phyloP scores from a whole-genome alignment of 192 early-diverging fungal genomes.

The Phlyctochytrium planicorne region DNA sequence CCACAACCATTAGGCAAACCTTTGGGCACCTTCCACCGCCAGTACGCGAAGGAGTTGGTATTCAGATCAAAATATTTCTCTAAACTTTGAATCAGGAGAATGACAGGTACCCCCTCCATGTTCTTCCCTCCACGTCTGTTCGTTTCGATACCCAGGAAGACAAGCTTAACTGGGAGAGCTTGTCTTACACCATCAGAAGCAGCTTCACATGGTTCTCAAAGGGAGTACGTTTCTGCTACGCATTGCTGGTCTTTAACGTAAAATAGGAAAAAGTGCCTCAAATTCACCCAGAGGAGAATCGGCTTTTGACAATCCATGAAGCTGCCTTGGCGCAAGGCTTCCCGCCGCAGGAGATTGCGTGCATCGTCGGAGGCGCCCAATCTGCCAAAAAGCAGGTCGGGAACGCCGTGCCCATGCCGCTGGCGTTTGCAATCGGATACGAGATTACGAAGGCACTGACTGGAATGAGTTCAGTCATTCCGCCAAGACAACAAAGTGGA shows the following conservation, averaged over 20 bases:
- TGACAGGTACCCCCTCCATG: too few species aligned
- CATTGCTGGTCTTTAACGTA: too few species aligned
- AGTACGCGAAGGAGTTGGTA: too few species aligned
- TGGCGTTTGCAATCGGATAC: slow-evolving; percentile 27
- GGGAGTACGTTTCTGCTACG: too few species aligned
- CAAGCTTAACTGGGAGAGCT: not conserved
- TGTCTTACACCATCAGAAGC: not conserved
- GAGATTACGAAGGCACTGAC: not conserved
- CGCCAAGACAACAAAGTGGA: too few species aligned
- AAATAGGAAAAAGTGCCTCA: not conserved
- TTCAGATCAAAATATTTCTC: too few species aligned
- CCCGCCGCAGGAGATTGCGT: not conserved
- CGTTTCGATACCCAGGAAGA: not conserved
- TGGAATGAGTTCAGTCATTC: too few species aligned
- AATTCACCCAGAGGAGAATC: not conserved
- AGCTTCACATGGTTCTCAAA: too few species aligned
- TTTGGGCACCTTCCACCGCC: slow-evolving; percentile 5
- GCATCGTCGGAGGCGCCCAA: not conserved
- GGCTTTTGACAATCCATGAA: not conserved
- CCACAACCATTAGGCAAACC: not conserved
- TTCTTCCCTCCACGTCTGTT: not conserved
- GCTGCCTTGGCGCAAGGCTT: slow-evolving; percentile 2
- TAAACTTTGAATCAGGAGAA: too few species aligned
- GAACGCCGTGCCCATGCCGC: slow-evolving; percentile 21
- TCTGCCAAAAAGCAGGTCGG: slow-evolving; percentile 15